Base-by-base conservation (phyloP, 1,284 basidiomycete genomes). In the Cutaneotrichosporon sp. region DNA sequence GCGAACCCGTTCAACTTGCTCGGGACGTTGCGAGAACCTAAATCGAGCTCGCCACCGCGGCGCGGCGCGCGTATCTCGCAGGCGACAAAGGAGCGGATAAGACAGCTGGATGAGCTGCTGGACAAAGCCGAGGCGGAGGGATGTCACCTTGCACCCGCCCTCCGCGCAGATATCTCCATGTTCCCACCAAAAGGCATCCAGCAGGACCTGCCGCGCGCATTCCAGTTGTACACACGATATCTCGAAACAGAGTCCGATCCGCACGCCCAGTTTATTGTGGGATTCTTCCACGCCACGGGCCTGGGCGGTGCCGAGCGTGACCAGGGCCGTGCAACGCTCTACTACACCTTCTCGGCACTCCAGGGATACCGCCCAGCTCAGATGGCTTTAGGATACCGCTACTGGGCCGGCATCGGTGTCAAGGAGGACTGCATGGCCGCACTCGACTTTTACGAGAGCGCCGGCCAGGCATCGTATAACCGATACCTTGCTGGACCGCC, bases 331-430 rank as follows among this genome's bases (percentile, higher is more conserved):
- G 84, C 94, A 0, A 83, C 94, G 54, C 77, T 97, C 0, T 90
- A 97, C 70, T 91, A 93, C 70, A 94, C 91, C 0, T 93, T 97
- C 67, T 86, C 91, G 2, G 92, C 90, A 2, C 84, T 91, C 50
- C 86, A 87, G 15, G 89, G 87, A 0, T 82, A 93, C 73, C 83
- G 85, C 61, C 84, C 87, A 4, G 88, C 94, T 0, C 87, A 93
- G 70, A 92, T 94, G 88, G 84, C 90, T 0, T 78, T 98, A 36
- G 96, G 86, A 0, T 97, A 94, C 73, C 83, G 92, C n/a, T 86
- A 93, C 69, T 96, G 90, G 87, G 86, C 86, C 22, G 96, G 96
- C 0, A 93, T 98, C 55, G 90, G 92, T 7, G 86, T 88, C 0
- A 79, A 84, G 49, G 90, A 96, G 59, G 84, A 86, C 64, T 97